Base-by-base conservation (phyloP, 192 early-diverging fungal species). In the Gryganskiella cystojenkinii region DNA sequence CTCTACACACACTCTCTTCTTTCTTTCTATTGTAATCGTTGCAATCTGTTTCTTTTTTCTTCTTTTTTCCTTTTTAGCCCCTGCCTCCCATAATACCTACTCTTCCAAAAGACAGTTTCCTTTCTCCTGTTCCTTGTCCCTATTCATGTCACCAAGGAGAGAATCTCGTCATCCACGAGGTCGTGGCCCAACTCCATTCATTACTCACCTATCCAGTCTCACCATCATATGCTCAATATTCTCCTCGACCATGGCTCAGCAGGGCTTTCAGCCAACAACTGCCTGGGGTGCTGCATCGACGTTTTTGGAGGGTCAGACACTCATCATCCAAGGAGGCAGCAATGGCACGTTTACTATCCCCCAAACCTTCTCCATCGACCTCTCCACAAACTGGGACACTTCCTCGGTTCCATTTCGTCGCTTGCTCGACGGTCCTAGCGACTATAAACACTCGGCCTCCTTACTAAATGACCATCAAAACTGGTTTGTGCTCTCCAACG, bases 401-500 rank as follows among this genome's bases (percentile, higher is more conserved):
- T 49, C 60, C 15, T 22, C 60, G 7, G 42, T 44, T 7, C 19
- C 44, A 0, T 62, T 34, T 43, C 44, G 20, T 3, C 25, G 27
- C 9, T 43, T 62, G 3, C 19, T 43, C 31, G 46, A 50, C 30
- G 60, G 60, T 6, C 60, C 60, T 13, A 35, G 27, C 46, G 46
- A 31, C 45, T 62, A 62, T 25, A 50, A 34, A 20, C 60, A 62
- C 31, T 24, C 60, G 7, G 22, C 62, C 0, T 30, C 62, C 0
- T 2, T 53, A 35, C 62, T 64, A 34, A 64, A 53, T 19, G 50
- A 53, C 25, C 15, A 25, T 3, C 50, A 52, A 22, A 25, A 53
- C 62, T 64, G 62, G 62, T 52, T 64, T 22, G 35, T 64, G 34
- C 50, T 64, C 15, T 35, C 62, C 17, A 64, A 53, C 34, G 62